These are phyloP conservation scores for Colletotrichum salicis DNA, from an alignment of 2,329 filamentous ascomycete species.

Conservation along the genomic window DNA sequence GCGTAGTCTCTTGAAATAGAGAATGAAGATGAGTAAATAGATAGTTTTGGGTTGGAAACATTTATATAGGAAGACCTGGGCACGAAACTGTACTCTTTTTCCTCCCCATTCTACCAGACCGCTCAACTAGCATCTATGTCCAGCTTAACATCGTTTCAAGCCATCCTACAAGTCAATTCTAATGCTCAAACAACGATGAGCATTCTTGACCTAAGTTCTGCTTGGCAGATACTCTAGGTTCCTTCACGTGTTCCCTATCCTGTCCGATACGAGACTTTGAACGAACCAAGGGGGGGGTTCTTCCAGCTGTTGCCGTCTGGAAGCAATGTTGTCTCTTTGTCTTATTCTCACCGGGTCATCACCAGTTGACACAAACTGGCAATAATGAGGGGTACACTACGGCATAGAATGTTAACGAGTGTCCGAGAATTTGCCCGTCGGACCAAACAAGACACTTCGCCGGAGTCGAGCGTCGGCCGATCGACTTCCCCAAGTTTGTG, in stretches of 20 bases:
- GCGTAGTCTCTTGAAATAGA: too few relatives aligned
- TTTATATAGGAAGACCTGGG: too few relatives aligned
- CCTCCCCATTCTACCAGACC: too few relatives aligned
- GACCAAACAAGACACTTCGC: not conserved
- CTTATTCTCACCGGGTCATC: slow-evolving; percentile 1
- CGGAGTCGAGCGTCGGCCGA: not conserved
- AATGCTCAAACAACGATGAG: not conserved
- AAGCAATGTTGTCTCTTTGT: not conserved
- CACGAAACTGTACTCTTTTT: too few relatives aligned
- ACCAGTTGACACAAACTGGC: slow-evolving; percentile 29
- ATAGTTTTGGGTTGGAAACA: too few relatives aligned
- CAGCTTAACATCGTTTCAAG: not conserved
- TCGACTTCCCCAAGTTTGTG: not conserved
- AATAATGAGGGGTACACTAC: not conserved
- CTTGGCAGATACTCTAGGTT: not conserved
- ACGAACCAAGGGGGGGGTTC: too few relatives aligned
- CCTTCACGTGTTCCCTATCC: not conserved
- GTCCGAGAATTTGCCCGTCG: not conserved
- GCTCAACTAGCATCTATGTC: not conserved
- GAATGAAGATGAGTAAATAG: too few relatives aligned
- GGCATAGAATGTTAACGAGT: not conserved
- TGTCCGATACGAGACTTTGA: not conserved
- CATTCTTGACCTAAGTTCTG: not conserved
- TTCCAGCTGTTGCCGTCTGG: slow-evolving; percentile 8
- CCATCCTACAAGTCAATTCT: not conserved